A percentile compares a stretch with the other conserved stretches of the same genome.
These are phyloP conservation scores for Carex littledalei DNA, from an alignment of 176 grass and related monocot species.

Conservation along the genomic window DNA sequence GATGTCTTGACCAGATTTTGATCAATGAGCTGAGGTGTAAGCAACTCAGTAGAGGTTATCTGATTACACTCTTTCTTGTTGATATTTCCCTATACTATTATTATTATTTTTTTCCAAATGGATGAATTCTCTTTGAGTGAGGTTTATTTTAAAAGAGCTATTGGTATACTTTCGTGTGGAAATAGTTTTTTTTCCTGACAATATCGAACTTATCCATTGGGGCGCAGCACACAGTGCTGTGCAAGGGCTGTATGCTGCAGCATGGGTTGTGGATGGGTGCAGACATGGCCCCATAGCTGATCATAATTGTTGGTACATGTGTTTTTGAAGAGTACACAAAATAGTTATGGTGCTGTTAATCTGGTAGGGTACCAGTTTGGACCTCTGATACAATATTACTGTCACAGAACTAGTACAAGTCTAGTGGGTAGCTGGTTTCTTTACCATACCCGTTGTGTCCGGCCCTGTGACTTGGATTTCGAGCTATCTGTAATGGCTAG, in stretches of 20 bases:
- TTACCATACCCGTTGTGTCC: not conserved
- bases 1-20: constrained; percentile 1
- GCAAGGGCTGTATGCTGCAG: not conserved
- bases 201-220: not conserved
- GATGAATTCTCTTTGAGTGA: not conserved
- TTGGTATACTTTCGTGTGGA: not conserved
- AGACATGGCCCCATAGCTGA: not conserved
- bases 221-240: not conserved
- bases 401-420: not conserved
- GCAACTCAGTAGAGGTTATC: not conserved
- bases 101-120: not conserved
- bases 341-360: not conserved
- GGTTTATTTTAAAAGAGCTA: not conserved
- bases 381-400: not conserved
- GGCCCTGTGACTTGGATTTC: not conserved
- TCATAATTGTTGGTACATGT: not conserved
- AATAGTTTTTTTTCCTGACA: not conserved
- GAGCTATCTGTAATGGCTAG: not conserved
- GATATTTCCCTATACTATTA: not conserved
- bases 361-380: not conserved
- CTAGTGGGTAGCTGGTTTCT: not conserved
- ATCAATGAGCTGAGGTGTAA: constrained; percentile 1
- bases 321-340: not conserved
- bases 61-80: not conserved
- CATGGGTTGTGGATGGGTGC: not conserved